Base-by-base conservation (phyloP, 179 eudicot genomes). In the Nepenthes alata region DNA sequence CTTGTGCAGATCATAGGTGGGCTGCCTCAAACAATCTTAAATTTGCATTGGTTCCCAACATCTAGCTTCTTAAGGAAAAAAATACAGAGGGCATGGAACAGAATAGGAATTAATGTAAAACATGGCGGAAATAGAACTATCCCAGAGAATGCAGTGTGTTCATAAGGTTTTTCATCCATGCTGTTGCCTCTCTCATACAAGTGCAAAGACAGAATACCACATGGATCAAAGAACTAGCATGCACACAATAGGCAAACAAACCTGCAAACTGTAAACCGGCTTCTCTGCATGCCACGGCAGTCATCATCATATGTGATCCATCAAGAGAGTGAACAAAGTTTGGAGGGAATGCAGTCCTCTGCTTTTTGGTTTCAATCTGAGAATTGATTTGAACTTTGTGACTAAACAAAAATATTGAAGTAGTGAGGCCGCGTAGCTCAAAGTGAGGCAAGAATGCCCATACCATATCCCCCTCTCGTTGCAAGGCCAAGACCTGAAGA, bases 251-350 rank as follows among this genome's bases (percentile, higher is more conserved):
- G 25, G 2, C 14, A 65, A 61, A 61, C 65, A 55, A 66, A 89
- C 97, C 97, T 80, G 97, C 97, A 78, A 89, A 89, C 55, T 75
- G 83, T 70, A 89, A 73, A 52, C 97, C 97, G 58, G 95, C 89
- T 76, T 87, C 87, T 47, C 91, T 76, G 73, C 97, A 87, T 37
- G 95, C 91, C 47, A 87, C 74, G 56, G 91, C 95, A 74, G 97
- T 89, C 97, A 89, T 89, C 97, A 89, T 89, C 97, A 89, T 89
- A 69, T 89, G 97, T 57, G 97, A 71, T 25, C 95, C 95, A 68
- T 87, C 97, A 56, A 89, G 83, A 5, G 97, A 89, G 67, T 89
- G 97, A 47, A 89, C 97, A 72, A 83, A 87, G 72, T 89, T 89
- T 41, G 97, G 95, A 68, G 97, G 97, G 68, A 89, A 87, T 12